A percentile compares a stretch with the other conserved stretches of the same genome.
Conservation (phyloP, 768 basidiomycete genomes). For the Hypholoma sublateritium region DNA sequence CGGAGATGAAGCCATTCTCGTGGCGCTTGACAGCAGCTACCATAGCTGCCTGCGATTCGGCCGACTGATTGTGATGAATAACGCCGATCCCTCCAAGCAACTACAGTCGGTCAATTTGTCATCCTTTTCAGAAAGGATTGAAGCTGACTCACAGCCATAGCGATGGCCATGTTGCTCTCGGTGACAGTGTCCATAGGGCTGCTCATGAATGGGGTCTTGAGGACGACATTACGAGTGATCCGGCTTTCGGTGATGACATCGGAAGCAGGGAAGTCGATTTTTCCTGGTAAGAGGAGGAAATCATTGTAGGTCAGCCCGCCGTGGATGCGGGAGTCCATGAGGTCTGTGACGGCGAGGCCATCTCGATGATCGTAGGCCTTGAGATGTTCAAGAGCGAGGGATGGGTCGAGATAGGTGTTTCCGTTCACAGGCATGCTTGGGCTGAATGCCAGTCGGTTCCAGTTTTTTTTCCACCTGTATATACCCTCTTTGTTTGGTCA, state of each 20-base stretch:
- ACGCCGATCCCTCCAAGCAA: constrained; percentile 96
- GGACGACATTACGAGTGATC: constrained; percentile 85
- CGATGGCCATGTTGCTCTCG: constrained; percentile 90
- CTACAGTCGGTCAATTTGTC: constrained; percentile 27
- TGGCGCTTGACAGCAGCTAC: constrained; percentile 97
- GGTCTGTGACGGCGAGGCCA: constrained; percentile 81
- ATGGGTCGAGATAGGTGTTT: constrained; percentile 45
- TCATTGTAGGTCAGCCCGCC: constrained; percentile 98
- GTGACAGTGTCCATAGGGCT: constrained; percentile 99
- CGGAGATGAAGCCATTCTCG: constrained; percentile 98
- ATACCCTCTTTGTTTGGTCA: constrained; percentile 20
- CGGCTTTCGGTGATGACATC: constrained; percentile 81
- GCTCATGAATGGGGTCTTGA: constrained; percentile 96
- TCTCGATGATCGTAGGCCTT: constrained; percentile 67
- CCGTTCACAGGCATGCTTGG: constrained; percentile 28
- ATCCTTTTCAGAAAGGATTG: constrained; percentile 8
- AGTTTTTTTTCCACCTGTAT: constrained; percentile 24
- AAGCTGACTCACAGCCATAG: constrained; percentile 73
- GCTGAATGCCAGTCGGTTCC: constrained; percentile 19
- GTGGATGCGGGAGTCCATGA: constrained; percentile 84
- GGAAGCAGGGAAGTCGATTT: constrained; percentile 88
- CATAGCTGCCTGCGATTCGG: constrained; percentile 91
- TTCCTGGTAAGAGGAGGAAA: constrained; percentile 91
- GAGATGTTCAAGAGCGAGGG: constrained; percentile 75
- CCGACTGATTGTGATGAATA: constrained; percentile 92